Base-by-base conservation (phyloP, 352 stramenopile genomes). In the Globisporangium carolinianum region DNA sequence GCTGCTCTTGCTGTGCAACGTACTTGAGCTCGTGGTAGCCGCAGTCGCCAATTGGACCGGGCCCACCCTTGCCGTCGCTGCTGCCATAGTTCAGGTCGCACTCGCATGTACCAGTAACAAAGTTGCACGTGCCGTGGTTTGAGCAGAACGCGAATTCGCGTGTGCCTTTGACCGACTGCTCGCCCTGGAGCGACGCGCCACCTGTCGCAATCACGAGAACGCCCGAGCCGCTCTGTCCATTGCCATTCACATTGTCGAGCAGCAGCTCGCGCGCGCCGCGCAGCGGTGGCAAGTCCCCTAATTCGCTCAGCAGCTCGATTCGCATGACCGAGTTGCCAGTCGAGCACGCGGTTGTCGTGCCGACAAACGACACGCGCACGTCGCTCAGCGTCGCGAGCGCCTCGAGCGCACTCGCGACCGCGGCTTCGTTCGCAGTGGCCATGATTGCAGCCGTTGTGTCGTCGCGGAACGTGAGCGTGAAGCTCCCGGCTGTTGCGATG, bases 81-180 rank as follows among this genome's bases (percentile, higher is more conserved):
- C 78, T 83, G 52, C 76, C 78, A 55, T 83, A 92, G 56, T 86
- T 74, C 24, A 63, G 51, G 57, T 88, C 69, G 42, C 83, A 93
- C 3, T 50, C 57, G 63, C 83, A 93, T 4, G 76, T 53, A 10
- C 83, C 83, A 0, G 77, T 87, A 49, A 51, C 41, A 43, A 86
- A 85, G 67, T 90, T 76, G 59, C 83, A 92, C 38, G 63, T 61
- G 41, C 80, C 83, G 60, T 89, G 80, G 67, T 89, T 88, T 10
- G 83, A 92, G 61, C 80, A 92, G 46, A 86, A 75, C 5, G 66
- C 79, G 47, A 82, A 80, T 61, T 92, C 83, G 1, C 78, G 67
- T 14, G 83, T 92, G 38, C 79, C 79, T 51, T 79, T 86, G 24
- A 88, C 67, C 1, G 79, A 88, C 32, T 53, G 38, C 37, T 72